Evolutionary conservation across 805 yeast species (phyloP).

Genomic region (Wickerhamiella qilinensis): DNA sequence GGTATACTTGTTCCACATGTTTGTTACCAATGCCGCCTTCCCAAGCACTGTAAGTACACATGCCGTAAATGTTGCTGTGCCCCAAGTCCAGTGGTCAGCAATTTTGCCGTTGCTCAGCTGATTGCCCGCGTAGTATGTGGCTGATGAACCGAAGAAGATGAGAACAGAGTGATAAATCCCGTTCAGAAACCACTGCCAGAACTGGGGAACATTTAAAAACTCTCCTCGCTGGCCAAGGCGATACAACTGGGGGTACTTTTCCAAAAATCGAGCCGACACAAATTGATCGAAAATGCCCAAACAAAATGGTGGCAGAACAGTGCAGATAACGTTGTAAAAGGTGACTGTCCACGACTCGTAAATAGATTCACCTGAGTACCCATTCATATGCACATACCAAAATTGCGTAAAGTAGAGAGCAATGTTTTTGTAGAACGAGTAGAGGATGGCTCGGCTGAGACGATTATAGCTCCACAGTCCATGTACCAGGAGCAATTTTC

Average conservation of each 20-base stretch:
- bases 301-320: constrained; percentile 91
- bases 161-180: constrained; percentile 90
- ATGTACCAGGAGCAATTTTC: constrained; percentile 74
- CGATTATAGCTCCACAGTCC: constrained; percentile 98
- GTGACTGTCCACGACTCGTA: constrained; percentile 98
- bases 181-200: constrained; percentile 95
- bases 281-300: constrained; percentile 95
- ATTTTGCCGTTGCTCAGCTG: constrained; percentile 45
- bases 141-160: constrained; percentile 54
- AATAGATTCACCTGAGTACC: constrained; percentile 87
- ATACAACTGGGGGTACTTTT: constrained; percentile 84
- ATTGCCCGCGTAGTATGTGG: constrained; percentile 54
- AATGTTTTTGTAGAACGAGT: constrained; percentile 90
- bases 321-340: constrained; percentile 83
- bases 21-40: constrained; percentile 83
- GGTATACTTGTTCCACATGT: constrained; percentile 90
- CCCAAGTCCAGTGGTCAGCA: constrained; percentile 91
- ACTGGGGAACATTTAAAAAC: constrained; percentile 78
- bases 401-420: constrained; percentile 95
- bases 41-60: constrained; percentile 82
- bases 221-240: constrained; percentile 77
- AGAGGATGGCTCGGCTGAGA: constrained; percentile 78
- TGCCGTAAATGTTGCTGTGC: constrained; percentile 74
- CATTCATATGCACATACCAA: constrained; percentile 90
- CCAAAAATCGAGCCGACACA: constrained; percentile 75